These are phyloP conservation scores for Phytophthora capsici DNA, from an alignment of 352 stramenopile species.

Conservation along the genomic window DNA sequence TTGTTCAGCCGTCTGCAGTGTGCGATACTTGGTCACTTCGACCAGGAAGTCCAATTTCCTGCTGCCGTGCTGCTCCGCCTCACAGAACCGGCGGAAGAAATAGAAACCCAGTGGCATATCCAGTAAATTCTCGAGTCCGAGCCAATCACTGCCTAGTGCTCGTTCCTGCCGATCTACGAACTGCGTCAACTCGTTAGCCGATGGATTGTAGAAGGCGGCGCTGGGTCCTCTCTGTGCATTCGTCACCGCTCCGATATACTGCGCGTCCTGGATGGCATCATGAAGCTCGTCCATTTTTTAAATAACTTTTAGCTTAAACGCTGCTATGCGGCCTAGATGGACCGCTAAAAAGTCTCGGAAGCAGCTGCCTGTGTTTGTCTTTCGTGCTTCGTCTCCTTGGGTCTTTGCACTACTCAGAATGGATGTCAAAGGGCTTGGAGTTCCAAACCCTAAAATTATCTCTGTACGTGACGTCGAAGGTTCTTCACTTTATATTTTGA, in stretches of 20 bases:
- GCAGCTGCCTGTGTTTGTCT: neutral
- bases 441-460: too few relatives aligned
- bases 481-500: conserved; percentile 19
- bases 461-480: conserved; percentile 6
- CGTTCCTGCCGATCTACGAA: conserved; percentile 71
- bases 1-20: conserved; percentile 52
- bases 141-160: conserved; percentile 58
- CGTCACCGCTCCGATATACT: conserved; percentile 88
- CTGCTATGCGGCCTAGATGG: too few relatives aligned
- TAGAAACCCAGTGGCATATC: conserved; percentile 84
- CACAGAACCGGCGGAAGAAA: conserved; percentile 79
- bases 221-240: conserved; percentile 74
- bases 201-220: conserved; percentile 77
- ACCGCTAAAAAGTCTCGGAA: neutral
- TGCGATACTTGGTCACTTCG: conserved; percentile 77
- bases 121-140: conserved; percentile 74
- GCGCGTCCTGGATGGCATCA: conserved; percentile 89
- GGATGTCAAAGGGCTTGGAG: too few relatives aligned
- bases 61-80: conserved; percentile 67
- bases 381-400: conserved; percentile 2
- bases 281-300: conserved; percentile 85
- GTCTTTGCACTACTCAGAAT: conserved; percentile 8
- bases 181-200: conserved; percentile 62
- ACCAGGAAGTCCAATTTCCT: conserved; percentile 73
- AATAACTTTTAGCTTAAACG: too few relatives aligned